These are phyloP conservation scores for Boletus tomentosulus DNA, from an alignment of 768 basidiomycete genomes.

Conservation along the genomic window DNA sequence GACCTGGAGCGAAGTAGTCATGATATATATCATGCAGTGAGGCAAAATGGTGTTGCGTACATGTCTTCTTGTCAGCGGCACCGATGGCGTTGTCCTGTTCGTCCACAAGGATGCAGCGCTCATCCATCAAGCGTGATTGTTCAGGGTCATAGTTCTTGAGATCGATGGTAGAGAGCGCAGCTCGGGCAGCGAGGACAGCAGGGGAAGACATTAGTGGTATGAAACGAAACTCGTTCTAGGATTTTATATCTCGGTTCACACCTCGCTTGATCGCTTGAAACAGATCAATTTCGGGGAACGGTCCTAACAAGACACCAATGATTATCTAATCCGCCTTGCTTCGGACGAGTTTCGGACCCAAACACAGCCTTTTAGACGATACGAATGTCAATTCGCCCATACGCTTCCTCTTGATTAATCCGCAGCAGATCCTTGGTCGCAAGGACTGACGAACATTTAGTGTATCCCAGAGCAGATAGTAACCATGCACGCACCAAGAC, in stretches of 20 bases:
- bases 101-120: slow-evolving; percentile 89
- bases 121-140: slow-evolving; percentile 94
- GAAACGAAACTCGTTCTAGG: background rate
- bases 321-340: background rate
- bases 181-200: slow-evolving; percentile 57
- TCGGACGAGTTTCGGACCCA: background rate
- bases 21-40: background rate
- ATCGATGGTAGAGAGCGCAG: slow-evolving; percentile 70
- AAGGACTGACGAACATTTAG: slow-evolving; percentile 46
- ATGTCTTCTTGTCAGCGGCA: slow-evolving; percentile 93
- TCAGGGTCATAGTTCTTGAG: slow-evolving; percentile 84
- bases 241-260: slow-evolving; percentile 9
- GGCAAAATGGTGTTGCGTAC: slow-evolving; percentile 42
- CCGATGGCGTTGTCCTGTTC: slow-evolving; percentile 83
- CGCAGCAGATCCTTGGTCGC: slow-evolving; percentile 68
- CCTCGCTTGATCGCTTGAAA: background rate
- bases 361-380: slow-evolving; percentile 27
- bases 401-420: slow-evolving; percentile 57
- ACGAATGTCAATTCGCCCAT: slow-evolving; percentile 47
- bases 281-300: background rate
- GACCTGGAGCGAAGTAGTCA: slow-evolving; percentile 44
- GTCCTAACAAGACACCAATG: background rate
- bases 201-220: slow-evolving; percentile 47
- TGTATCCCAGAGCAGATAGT: background rate
- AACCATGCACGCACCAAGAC: slow-evolving; percentile 53